Percentiles rank a stretch among this genome's conserved stretches.
Conservation (phyloP, 192 early-diverging fungal genomes). For the Diversispora epigaea region DNA sequence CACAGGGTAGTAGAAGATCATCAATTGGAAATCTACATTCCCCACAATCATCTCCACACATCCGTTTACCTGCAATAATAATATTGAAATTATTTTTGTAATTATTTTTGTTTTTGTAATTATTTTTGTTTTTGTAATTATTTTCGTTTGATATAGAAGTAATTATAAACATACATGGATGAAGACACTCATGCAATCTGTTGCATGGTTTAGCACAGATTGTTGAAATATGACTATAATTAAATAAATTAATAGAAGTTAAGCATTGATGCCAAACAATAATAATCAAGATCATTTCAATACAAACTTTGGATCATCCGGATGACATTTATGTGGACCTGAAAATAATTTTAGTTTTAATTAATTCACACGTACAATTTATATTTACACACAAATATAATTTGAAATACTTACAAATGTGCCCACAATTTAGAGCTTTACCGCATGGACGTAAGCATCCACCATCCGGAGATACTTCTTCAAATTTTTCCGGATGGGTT, state of each 20-base stretch:
- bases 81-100: too few relatives aligned
- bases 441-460: slow-evolving; percentile 53
- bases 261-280: too few relatives aligned
- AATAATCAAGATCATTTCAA: too few relatives aligned
- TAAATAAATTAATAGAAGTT: too few relatives aligned
- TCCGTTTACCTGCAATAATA: too few relatives aligned
- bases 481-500: slow-evolving; percentile 33
- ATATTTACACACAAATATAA: not conserved
- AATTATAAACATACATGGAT: slow-evolving; percentile 41
- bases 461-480: slow-evolving; percentile 48
- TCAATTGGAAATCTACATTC: slow-evolving; percentile 33
- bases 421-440: slow-evolving; percentile 49
- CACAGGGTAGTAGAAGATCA: slow-evolving; percentile 33
- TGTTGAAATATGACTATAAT: slow-evolving; percentile 49
- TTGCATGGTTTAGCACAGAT: slow-evolving; percentile 47
- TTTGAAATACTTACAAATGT: slow-evolving; percentile 43
- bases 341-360: too few relatives aligned
- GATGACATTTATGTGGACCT: slow-evolving; percentile 32
- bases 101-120: too few relatives aligned
- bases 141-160: too few relatives aligned
- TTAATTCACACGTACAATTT: not conserved
- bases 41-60: slow-evolving; percentile 54
- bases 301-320: slow-evolving; percentile 20
- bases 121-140: too few relatives aligned
- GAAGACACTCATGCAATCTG: slow-evolving; percentile 45